These are phyloP conservation scores for Neofusicoccum parvum DNA, from an alignment of 2,329 filamentous ascomycete species.

Conservation along the genomic window DNA sequence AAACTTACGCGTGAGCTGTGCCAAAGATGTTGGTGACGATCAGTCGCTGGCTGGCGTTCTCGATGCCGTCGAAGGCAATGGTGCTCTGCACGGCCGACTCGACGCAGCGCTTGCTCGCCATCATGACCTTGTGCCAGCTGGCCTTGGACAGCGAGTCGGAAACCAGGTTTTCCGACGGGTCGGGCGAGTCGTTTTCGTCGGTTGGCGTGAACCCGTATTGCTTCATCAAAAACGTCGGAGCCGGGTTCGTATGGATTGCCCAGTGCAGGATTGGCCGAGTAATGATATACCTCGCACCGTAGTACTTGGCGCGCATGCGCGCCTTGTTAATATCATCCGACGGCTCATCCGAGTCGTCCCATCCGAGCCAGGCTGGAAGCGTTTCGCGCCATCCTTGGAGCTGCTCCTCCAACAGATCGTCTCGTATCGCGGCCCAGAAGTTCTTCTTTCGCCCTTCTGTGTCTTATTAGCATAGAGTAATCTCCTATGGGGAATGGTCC, in stretches of 20 bases:
- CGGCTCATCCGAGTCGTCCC: conserved; percentile 69
- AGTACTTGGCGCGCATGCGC: conserved; percentile 89
- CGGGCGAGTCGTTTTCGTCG: conserved; percentile 8
- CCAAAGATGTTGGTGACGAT: conserved; percentile 97
- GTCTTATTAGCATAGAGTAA: conserved; percentile 25
- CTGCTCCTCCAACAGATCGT: conserved; percentile 49
- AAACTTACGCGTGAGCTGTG: conserved; percentile 88
- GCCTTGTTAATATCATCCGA: conserved; percentile 77
- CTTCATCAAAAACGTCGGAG: conserved; percentile 32
- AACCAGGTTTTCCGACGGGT: background rate
- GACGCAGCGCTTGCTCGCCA: conserved; percentile 37
- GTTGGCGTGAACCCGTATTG: conserved; percentile 19
- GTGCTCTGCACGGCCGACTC: conserved; percentile 80
- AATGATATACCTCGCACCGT: conserved; percentile 87
- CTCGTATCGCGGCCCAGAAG: conserved; percentile 33
- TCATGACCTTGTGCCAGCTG: conserved; percentile 19
- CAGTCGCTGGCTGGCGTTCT: conserved; percentile 65
- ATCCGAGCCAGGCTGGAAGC: conserved; percentile 57
- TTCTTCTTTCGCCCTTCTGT: conserved; percentile 33
- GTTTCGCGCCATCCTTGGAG: conserved; percentile 49
- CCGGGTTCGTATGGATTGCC: conserved; percentile 55
- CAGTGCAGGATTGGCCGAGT: conserved; percentile 75
- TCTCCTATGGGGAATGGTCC: conserved; percentile 34
- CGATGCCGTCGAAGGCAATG: conserved; percentile 66
- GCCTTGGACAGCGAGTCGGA: conserved; percentile 13